A percentile compares a stretch with the other conserved stretches of the same genome.
Evolutionary conservation across 179 eudicot species (phyloP).

Genomic region (Heliamphora pulchella): DNA sequence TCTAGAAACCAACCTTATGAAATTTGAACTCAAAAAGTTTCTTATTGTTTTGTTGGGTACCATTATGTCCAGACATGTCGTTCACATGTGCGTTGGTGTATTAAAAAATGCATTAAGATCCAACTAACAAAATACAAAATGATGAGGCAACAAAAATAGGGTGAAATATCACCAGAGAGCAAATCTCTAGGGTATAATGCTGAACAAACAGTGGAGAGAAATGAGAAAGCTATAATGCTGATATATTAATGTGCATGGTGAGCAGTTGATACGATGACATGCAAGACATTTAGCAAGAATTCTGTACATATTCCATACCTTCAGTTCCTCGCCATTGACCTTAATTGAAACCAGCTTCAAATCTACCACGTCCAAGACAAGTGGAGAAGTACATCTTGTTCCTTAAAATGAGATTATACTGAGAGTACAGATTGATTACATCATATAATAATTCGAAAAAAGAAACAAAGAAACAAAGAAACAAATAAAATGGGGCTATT

Average conservation of each 20-base stretch:
- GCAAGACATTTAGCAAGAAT: not conserved
- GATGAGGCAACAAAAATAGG: too few species aligned
- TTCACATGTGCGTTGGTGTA: too few species aligned
- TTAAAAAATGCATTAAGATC: too few species aligned
- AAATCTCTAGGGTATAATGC: not conserved
- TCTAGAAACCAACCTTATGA: not conserved
- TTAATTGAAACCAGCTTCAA: slow-evolving; percentile 66
- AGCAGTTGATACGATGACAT: not conserved
- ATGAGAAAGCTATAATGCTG: not conserved
- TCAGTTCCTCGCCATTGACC: slow-evolving; percentile 51
- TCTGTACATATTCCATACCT: slow-evolving; percentile 35
- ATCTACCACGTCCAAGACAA: slow-evolving; percentile 79
- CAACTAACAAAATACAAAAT: too few species aligned
- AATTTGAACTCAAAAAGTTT: slow-evolving; percentile 1
- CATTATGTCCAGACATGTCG: not conserved
- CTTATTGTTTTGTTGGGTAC: not conserved
- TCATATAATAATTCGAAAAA: not conserved
- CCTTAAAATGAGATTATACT: slow-evolving; percentile 3
- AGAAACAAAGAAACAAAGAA: not conserved
- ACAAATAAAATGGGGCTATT: not conserved
- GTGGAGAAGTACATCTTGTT: slow-evolving; percentile 56
- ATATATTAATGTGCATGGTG: not conserved
- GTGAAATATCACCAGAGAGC: too few species aligned
- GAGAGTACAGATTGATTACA: not conserved
- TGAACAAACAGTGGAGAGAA: not conserved